Evolutionary conservation across 495 filamentous ascomycete species (phyloP).

Genomic region (Penicillium atrosanguineum): DNA sequence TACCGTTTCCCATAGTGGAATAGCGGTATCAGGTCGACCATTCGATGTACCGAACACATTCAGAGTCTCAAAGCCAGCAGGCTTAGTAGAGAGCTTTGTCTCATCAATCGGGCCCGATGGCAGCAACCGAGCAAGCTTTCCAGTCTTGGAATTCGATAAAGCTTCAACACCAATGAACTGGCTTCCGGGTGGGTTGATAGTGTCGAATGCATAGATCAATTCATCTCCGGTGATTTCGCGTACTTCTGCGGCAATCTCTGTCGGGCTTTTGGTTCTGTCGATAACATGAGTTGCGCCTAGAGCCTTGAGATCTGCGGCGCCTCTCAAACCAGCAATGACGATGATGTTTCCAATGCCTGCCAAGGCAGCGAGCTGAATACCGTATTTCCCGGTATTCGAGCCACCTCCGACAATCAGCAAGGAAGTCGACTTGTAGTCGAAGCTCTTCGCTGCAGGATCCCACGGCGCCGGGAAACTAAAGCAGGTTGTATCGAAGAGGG

Average conservation of each 20-base stretch:
- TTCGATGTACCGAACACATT: not conserved
- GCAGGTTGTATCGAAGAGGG: conserved; percentile 19
- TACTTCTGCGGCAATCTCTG: conserved; percentile 23
- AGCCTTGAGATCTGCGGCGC: not conserved
- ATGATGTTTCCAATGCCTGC: conserved; percentile 29
- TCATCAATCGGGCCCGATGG: conserved; percentile 12
- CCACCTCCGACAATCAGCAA: conserved; percentile 34
- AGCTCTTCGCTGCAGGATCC: conserved; percentile 8
- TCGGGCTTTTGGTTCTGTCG: conserved; percentile 18
- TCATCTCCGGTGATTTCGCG: conserved; percentile 30
- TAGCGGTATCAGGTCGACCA: conserved; percentile 7
- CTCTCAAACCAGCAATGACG: not conserved
- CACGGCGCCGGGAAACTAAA: conserved; percentile 18
- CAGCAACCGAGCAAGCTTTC: conserved; percentile 23
- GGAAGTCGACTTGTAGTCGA: conserved; percentile 18
- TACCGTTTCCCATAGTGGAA: conserved; percentile 10
- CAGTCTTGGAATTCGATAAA: conserved; percentile 27
- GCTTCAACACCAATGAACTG: conserved; percentile 24
- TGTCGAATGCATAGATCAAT: conserved; percentile 30
- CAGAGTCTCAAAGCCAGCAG: conserved; percentile 19
- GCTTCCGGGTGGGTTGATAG: conserved; percentile 15
- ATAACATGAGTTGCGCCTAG: conserved; percentile 34
- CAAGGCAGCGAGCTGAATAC: conserved; percentile 27
- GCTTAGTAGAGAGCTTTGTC: conserved; percentile 14
- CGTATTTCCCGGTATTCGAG: conserved; percentile 27